Conservation (phyloP, 73 alveolate species). For the Paramecium primaurelia region DNA sequence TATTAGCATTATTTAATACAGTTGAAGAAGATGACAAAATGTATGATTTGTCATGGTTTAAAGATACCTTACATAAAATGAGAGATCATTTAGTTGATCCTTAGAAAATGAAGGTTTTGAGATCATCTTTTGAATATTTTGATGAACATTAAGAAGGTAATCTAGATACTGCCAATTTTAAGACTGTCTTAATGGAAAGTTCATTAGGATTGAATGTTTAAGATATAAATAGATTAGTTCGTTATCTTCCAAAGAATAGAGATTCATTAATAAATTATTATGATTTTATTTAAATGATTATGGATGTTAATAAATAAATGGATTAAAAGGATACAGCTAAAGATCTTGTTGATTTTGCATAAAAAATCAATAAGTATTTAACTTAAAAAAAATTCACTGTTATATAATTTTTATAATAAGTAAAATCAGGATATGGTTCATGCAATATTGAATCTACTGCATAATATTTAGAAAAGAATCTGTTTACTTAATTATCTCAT, state of each 20-base stretch:
- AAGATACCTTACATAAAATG: conserved; percentile 46
- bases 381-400: conserved; percentile 35
- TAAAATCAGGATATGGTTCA: conserved; percentile 44
- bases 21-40: conserved; percentile 56
- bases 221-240: conserved; percentile 60
- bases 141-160: conserved; percentile 64
- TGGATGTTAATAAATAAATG: conserved; percentile 47
- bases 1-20: conserved; percentile 48
- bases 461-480: conserved; percentile 13
- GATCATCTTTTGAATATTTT: conserved; percentile 46
- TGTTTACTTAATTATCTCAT: conserved; percentile 7
- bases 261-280: conserved; percentile 42
- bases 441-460: conserved; percentile 23
- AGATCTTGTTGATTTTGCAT: conserved; percentile 61
- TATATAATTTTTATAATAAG: conserved; percentile 44
- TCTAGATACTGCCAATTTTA: conserved; percentile 59
- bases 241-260: conserved; percentile 55
- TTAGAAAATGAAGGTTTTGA: not conserved
- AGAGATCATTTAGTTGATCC: conserved; percentile 47
- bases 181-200: conserved; percentile 61
- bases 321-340: conserved; percentile 49
- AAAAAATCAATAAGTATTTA: conserved; percentile 47
- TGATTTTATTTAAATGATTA: conserved; percentile 47
- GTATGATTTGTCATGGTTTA: conserved; percentile 54
- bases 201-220: conserved; percentile 46